Evolutionary conservation across 2,329 filamentous ascomycete genomes (phyloP).

Genomic region (Chaetomium sp.): DNA sequence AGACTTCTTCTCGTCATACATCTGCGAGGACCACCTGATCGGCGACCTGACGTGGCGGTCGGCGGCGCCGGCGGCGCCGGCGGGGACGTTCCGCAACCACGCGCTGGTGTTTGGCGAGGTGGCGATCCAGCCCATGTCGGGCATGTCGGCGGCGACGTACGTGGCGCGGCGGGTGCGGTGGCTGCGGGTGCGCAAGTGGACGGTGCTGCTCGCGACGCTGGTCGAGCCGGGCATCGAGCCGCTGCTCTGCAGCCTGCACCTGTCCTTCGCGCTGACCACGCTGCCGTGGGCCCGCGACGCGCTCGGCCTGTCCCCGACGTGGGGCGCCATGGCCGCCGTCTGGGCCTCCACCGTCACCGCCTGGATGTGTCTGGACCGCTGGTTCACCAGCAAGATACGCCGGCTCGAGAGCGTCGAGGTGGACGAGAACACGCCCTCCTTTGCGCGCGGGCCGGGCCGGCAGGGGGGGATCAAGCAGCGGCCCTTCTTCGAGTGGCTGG

Average conservation of each 20-base stretch:
- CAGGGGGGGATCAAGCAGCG: conserved; percentile 50
- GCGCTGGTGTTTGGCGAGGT: conserved; percentile 82
- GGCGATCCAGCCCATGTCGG: conserved; percentile 84
- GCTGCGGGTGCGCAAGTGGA: conserved; percentile 93
- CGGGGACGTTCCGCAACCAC: conserved; percentile 68
- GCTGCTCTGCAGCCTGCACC: conserved; percentile 78
- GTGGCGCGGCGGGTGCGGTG: conserved; percentile 81
- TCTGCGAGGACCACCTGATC: conserved; percentile 96
- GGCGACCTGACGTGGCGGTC: conserved; percentile 86
- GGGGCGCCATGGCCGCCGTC: conserved; percentile 63
- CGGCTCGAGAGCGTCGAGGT: conserved; percentile 69
- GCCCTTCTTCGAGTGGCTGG: conserved; percentile 69
- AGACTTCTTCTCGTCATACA: conserved; percentile 92
- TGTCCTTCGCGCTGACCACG: conserved; percentile 76
- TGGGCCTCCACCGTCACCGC: conserved; percentile 66
- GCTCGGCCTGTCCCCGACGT: conserved; percentile 63
- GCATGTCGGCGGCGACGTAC: conserved; percentile 77
- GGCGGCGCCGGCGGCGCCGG: conserved; percentile 46
- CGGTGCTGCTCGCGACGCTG: conserved; percentile 82
- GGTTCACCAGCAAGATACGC: conserved; percentile 73
- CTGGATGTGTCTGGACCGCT: conserved; percentile 79
- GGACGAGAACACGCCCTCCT: conserved; percentile 72
- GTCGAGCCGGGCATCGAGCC: conserved; percentile 93
- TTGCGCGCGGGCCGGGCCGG: conserved; percentile 57
- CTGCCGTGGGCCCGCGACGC: conserved; percentile 62